Evolutionary conservation across 179 eudicot genomes (phyloP), one percentile per base, ranked within the genome.

Genomic region (Monotropa hypopitys): DNA sequence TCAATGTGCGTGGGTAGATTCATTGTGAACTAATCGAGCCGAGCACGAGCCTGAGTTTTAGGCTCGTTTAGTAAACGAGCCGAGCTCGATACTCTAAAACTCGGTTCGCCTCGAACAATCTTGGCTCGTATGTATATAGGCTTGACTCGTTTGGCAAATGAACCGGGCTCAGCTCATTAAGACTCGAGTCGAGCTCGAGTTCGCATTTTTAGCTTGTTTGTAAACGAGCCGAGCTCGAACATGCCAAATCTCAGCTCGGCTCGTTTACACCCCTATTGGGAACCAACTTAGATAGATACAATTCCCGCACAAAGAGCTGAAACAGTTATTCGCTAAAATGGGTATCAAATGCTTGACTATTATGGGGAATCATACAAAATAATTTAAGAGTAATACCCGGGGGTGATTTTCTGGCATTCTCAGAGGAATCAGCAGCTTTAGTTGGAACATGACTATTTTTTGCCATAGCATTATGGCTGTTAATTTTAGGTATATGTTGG

Each of bases 381-480:
- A 61, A 33, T 42, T 67, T 32, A 45, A 26, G 26, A 57, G 62
- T 21, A 45, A 61, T 87, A 93, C 98, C 97, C 81, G 83, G 76
- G 80, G 84, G 69, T 49, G 81, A 76, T 47, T 77, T 81, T 70
- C 78, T 81, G 59, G 65, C 70, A 49, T 66, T 79, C 73, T 80
- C 73, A 5, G 56, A 30, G 26, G 86, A 70, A 38, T 76, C 7
- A 42, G 53, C 40, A 74, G 74, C 70, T 73, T 62, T 70, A 57
- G 81, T 72, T 73, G 83, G 73, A 18, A 57, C 56, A 75, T 84
- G 49, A 49, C 26, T 72, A 18, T 66, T 72, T 71, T 62, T 80
- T 67, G 66, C 42, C 18, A 73, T 75, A 50, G 80, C 33, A 59
- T 77, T 77, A 69, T 76, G 86, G 69, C 73, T 81, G 62, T 46